phyloP scores from a whole-genome alignment of 164 flowering plant genomes.

The Umbilicus rupestris region DNA sequence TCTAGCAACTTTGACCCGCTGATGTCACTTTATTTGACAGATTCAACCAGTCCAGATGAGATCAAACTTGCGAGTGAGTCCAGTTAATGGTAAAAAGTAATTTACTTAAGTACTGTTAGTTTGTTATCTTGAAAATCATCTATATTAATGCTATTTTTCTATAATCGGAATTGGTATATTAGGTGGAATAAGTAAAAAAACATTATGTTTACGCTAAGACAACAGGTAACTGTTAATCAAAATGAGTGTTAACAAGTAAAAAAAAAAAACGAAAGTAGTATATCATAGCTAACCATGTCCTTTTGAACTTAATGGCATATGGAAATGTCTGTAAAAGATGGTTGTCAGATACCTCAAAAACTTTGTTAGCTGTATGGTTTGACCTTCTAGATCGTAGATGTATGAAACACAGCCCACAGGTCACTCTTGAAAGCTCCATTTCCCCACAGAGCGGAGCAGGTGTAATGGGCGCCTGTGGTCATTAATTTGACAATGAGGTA shows the following conservation, averaged over 20 bases:
- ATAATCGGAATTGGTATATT: background rate
- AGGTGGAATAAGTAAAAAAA: background rate
- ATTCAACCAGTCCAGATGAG: slow-evolving; percentile 70
- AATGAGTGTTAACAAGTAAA: background rate
- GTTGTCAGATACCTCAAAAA: background rate
- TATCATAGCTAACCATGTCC: background rate
- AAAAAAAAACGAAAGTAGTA: background rate
- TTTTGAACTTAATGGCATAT: background rate
- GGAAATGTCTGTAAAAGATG: background rate
- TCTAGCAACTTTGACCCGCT: slow-evolving; percentile 62
- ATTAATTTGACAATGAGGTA: background rate
- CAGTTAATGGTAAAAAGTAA: too few species aligned
- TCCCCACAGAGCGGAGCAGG: background rate
- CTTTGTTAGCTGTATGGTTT: background rate
- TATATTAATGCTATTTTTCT: background rate
- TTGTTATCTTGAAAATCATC: background rate
- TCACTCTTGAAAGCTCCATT: too few species aligned
- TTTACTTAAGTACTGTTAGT: too few species aligned
- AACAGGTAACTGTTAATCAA: background rate
- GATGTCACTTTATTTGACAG: slow-evolving; percentile 96
- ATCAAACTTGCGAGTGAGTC: slow-evolving; percentile 85
- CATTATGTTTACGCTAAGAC: background rate
- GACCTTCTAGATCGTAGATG: background rate
- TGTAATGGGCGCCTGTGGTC: background rate
- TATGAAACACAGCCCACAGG: background rate